These are phyloP conservation scores for Esteya vermicola DNA, from an alignment of 2,329 filamentous ascomycete genomes.

Conservation along the genomic window DNA sequence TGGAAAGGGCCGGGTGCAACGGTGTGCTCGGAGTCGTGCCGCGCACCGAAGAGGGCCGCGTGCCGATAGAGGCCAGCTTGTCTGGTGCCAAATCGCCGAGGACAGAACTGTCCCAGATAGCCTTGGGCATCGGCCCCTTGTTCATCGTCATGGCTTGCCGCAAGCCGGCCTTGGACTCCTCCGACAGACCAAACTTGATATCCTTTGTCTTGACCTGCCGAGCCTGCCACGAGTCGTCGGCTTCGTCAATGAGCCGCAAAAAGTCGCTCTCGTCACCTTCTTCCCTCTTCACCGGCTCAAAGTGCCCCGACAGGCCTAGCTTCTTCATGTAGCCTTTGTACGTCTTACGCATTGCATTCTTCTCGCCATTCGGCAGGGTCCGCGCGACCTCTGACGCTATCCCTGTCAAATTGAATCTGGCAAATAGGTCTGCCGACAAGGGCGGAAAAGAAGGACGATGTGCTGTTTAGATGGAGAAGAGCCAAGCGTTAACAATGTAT, in stretches of 20 bases:
- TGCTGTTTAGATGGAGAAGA: constrained; percentile 20
- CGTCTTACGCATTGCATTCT: constrained; percentile 52
- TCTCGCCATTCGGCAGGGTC: constrained; percentile 49
- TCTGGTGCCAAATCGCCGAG: constrained; percentile 39
- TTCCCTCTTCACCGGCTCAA: constrained; percentile 44
- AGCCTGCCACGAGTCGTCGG: constrained; percentile 43
- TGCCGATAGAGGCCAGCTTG: constrained; percentile 19
- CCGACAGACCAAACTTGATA: constrained; percentile 37
- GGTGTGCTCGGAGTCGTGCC: constrained; percentile 40
- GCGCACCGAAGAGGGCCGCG: constrained; percentile 27
- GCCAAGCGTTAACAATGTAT: constrained; percentile 31
- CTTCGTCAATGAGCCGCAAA: constrained; percentile 32
- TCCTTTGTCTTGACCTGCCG: constrained; percentile 39
- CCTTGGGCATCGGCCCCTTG: constrained; percentile 40
- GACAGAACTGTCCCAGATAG: constrained; percentile 42
- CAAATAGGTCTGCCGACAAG: constrained; percentile 42
- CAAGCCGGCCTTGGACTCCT: constrained; percentile 28
- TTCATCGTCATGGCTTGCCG: constrained; percentile 40
- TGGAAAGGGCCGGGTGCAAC: constrained; percentile 19
- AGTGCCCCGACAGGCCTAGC: constrained; percentile 45
- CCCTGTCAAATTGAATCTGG: constrained; percentile 38
- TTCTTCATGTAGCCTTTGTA: constrained; percentile 57
- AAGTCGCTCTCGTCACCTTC: constrained; percentile 36
- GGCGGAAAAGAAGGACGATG: constrained; percentile 32
- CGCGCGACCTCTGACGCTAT: constrained; percentile 49